These are phyloP conservation scores for Yamadazyma conglobata DNA, from an alignment of 1,139 yeast genomes.

Conservation along the genomic window DNA sequence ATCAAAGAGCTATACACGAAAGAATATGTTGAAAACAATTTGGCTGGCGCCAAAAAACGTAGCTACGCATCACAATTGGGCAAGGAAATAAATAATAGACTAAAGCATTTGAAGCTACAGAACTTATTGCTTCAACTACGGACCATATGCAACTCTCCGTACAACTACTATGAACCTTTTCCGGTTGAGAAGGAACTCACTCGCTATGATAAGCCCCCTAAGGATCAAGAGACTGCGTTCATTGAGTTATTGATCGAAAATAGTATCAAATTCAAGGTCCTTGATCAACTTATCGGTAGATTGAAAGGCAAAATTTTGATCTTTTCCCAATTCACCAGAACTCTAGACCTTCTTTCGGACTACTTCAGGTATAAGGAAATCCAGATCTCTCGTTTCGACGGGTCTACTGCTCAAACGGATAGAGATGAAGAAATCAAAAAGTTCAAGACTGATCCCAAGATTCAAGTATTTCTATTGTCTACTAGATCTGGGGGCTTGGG, in stretches of 20 bases:
- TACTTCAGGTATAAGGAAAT: constrained; percentile 46
- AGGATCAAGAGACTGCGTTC: constrained; percentile 19
- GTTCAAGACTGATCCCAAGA: constrained; percentile 40
- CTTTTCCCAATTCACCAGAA: constrained; percentile 79
- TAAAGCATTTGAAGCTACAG: constrained; percentile 39
- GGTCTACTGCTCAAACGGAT: constrained; percentile 60
- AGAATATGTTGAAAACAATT: constrained; percentile 17
- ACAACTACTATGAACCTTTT: constrained; percentile 78
- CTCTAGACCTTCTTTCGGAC: constrained; percentile 72
- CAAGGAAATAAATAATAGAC: constrained; percentile 16
- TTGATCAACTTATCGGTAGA: constrained; percentile 58
- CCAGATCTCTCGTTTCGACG: constrained; percentile 68
- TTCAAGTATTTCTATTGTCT: constrained; percentile 64
- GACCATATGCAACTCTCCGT: constrained; percentile 81
- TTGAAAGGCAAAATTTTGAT: constrained; percentile 61
- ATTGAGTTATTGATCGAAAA: constrained; percentile 35
- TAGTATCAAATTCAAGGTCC: constrained; percentile 69
- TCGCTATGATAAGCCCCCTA: constrained; percentile 22
- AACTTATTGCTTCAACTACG: constrained; percentile 81
- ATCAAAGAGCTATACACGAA: constrained; percentile 20
- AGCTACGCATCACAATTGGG: constrained; percentile 8
- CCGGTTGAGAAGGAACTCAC: constrained; percentile 24
- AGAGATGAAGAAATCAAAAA: constrained; percentile 60
- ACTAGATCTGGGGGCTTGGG: constrained; percentile 97
- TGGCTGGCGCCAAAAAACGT: constrained; percentile 7